Conservation (phyloP, 2,329 filamentous ascomycete species). For the Microsporum audouinii region DNA sequence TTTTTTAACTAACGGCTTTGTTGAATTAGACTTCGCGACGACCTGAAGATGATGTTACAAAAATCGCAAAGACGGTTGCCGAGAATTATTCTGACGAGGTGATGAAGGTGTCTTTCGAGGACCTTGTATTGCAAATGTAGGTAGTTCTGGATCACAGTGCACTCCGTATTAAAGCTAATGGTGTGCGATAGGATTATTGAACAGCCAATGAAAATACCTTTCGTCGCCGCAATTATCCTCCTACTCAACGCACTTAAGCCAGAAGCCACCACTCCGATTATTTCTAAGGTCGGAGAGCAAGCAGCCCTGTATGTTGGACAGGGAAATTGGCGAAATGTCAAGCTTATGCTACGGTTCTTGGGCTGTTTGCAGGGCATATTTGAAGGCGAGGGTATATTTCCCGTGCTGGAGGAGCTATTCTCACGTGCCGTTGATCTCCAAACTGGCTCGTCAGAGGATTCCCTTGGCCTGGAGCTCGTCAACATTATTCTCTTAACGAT, state of each 20-base stretch:
- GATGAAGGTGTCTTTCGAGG: constrained; percentile 59
- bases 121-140: constrained; percentile 62
- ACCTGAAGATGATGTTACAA: constrained; percentile 65
- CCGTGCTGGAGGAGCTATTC: constrained; percentile 81
- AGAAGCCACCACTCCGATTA: constrained; percentile 59
- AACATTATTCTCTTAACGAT: constrained; percentile 94
- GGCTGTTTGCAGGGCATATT: constrained; percentile 73
- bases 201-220: constrained; percentile 96
- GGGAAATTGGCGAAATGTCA: constrained; percentile 82
- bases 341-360: constrained; percentile 78
- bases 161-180: background rate
- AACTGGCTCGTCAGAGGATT: constrained; percentile 81
- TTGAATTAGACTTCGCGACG: constrained; percentile 49
- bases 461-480: constrained; percentile 68
- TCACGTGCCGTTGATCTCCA: constrained; percentile 82
- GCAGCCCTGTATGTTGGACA: constrained; percentile 56
- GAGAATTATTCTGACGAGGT: constrained; percentile 82
- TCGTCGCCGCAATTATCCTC: constrained; percentile 72
- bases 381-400: constrained; percentile 74
- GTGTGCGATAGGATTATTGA: constrained; percentile 51
- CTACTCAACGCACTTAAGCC: constrained; percentile 66
- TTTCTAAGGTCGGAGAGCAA: constrained; percentile 50
- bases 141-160: constrained; percentile 18
- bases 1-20: background rate
- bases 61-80: constrained; percentile 62